These are phyloP conservation scores for Mycogone perniciosa DNA, from an alignment of 2,329 filamentous ascomycete genomes.

Conservation along the genomic window DNA sequence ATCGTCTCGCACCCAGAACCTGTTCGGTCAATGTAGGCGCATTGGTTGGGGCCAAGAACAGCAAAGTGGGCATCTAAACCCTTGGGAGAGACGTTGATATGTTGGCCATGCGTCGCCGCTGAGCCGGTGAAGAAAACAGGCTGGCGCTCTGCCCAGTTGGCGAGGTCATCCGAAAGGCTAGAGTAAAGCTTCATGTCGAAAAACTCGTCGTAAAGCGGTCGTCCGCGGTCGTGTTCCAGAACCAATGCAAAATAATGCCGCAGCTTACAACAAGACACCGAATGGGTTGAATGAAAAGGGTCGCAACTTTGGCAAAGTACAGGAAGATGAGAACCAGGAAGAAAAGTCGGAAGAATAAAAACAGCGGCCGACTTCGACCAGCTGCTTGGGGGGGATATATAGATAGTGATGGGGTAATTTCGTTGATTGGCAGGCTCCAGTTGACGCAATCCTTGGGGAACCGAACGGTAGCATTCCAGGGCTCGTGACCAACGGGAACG, in stretches of 20 bases:
- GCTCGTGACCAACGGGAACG: background rate
- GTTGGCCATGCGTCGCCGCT: conserved; percentile 58
- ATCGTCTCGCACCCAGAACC: conserved; percentile 74
- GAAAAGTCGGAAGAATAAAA: background rate
- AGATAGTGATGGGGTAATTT: background rate
- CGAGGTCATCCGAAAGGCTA: conserved; percentile 48
- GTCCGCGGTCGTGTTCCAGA: background rate
- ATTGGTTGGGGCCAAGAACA: conserved; percentile 51
- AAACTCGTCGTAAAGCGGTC: background rate
- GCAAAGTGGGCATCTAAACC: conserved; percentile 59
- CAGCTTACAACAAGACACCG: conserved; percentile 2
- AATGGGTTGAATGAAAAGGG: background rate
- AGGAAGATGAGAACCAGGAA: background rate
- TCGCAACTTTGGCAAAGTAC: background rate
- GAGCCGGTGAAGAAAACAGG: conserved; percentile 71
- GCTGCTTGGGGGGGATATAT: background rate
- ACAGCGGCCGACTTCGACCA: background rate
- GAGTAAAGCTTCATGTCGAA: conserved; percentile 53
- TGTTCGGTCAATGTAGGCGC: conserved; percentile 66
- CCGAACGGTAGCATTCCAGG: background rate
- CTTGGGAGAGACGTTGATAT: conserved; percentile 74
- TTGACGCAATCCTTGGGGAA: background rate
- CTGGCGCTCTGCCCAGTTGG: conserved; percentile 59
- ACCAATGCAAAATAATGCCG: background rate
- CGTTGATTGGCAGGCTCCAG: too few relatives aligned